Base-by-base conservation (phyloP, 1,284 basidiomycete genomes). In the Papiliotrema nemorosa region DNA sequence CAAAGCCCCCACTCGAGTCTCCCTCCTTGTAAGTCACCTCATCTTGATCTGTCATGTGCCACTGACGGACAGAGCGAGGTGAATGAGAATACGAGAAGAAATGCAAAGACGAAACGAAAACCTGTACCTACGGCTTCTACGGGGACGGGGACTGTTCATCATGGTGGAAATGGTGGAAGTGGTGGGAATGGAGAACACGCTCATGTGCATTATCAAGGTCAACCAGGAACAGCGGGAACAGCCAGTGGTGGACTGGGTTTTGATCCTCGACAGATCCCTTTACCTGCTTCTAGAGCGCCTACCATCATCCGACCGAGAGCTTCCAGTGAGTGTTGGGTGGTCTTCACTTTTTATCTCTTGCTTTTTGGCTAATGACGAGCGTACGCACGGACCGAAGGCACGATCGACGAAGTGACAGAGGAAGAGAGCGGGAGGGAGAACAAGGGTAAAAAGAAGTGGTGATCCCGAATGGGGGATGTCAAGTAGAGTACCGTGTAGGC, bases 361-460 rank as follows among this genome's bases (percentile, higher is more conserved):
- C n/a, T n/a, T n/a, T n/a, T n/a, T n/a, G n/a, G 37, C 45, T 52
- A 27, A 52, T 16, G 27, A 26, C 29, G n/a, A 68, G 66, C 62
- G 3, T 66, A 69, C 38, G 66, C 66, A 0, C 52, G 58, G 10
- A 64, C 64, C 7, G 63, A 67, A 24, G 47, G 58, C n/a, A 66
- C 66, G 3, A 69, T 69, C 13, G 66, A 69, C 20, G 66, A 69
- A 31, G 57, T 69, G 22, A 69, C 66, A 2, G 66, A 69, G 50
- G 63, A 66, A 37, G 66, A 68, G 47, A 63, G 62, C 41, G 59
- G 57, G 2, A 49, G 48, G 26, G 66, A 64, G 39, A 54, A 52
- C 31, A 49, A 20, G 10, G 21, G 18, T 4, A 25, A 34, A 5
- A 37, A 34, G 31, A 42, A 44, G 25, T 5, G 29, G 26, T 21